Conservation (phyloP, 768 basidiomycete species). For the Chalciporus sphaerocephalus region DNA sequence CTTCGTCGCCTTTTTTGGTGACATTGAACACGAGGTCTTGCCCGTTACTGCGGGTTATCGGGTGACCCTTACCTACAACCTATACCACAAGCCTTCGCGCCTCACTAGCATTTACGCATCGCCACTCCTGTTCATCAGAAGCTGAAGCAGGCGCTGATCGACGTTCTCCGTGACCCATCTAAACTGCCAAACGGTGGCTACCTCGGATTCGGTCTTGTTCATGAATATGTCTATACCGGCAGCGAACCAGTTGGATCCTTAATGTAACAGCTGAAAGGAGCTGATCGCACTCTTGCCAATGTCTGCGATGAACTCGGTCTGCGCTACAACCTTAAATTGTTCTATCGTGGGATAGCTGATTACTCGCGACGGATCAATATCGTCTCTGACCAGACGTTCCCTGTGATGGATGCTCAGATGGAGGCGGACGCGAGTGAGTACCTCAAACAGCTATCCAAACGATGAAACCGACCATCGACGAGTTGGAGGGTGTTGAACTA, state of each 20-base stretch:
- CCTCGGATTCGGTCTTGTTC: slow-evolving; percentile 34
- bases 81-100: slow-evolving; percentile 11
- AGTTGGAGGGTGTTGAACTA: slow-evolving; percentile 4
- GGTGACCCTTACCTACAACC: slow-evolving; percentile 42
- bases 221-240: slow-evolving; percentile 25
- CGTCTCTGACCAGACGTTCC: neutral
- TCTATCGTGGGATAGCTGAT: neutral
- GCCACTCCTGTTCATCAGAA: slow-evolving; percentile 1
- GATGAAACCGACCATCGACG: slow-evolving; percentile 1
- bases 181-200: slow-evolving; percentile 33
- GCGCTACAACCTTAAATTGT: neutral
- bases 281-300: neutral
- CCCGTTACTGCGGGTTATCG: slow-evolving; percentile 39
- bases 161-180: slow-evolving; percentile 22
- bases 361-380: neutral
- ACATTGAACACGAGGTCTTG: slow-evolving; percentile 43
- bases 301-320: slow-evolving; percentile 5
- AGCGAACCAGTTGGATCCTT: neutral
- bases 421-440: no score
- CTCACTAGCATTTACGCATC: neutral
- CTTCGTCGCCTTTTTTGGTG: slow-evolving; percentile 40
- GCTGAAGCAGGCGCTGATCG: neutral
- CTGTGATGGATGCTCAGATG: no score
- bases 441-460: neutral
- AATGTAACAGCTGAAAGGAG: slow-evolving; percentile 2